A percentile compares a stretch with the other conserved stretches of the same genome.
phyloP scores from a whole-genome alignment of 148 eudicot species.

The Cornus florida region DNA sequence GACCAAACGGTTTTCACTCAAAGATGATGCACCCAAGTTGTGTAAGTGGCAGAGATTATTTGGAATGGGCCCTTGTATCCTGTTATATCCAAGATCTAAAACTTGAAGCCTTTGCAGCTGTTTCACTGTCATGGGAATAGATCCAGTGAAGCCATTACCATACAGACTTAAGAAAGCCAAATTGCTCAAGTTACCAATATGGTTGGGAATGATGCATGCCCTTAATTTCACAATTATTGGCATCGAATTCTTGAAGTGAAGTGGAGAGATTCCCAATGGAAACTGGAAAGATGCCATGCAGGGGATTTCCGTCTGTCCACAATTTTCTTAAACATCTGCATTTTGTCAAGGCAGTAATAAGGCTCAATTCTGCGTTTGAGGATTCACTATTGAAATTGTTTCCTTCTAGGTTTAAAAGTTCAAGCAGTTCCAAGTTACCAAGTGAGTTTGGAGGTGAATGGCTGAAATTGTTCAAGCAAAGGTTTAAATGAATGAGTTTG shows the following conservation, averaged over 20 bases:
- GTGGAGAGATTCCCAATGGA: conserved; percentile 10
- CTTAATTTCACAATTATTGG: neutral
- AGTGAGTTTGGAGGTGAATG: conserved; percentile 13
- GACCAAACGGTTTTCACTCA: neutral
- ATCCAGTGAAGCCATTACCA: conserved; percentile 23
- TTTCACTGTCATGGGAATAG: conserved; percentile 11
- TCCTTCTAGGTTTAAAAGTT: neutral
- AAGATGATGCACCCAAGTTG: neutral
- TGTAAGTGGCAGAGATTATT: too few species aligned
- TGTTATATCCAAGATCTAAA: neutral
- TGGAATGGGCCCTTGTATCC: neutral
- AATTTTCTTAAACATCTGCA: neutral
- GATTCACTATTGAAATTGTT: neutral
- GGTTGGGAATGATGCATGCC: conserved; percentile 14
- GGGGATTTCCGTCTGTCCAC: neutral
- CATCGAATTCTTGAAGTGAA: neutral
- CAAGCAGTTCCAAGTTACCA: conserved; percentile 1
- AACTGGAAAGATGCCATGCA: conserved; percentile 4
- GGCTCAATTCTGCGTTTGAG: neutral
- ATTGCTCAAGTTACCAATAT: neutral
- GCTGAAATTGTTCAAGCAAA: neutral
- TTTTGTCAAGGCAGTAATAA: too few species aligned
- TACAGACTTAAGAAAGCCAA: neutral
- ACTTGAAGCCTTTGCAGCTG: conserved; percentile 4
- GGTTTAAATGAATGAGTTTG: neutral